Percentiles rank a stretch among this genome's conserved stretches.
Evolutionary conservation across 345 rosid species (phyloP).

Genomic region (Pelargonium nanum): DNA sequence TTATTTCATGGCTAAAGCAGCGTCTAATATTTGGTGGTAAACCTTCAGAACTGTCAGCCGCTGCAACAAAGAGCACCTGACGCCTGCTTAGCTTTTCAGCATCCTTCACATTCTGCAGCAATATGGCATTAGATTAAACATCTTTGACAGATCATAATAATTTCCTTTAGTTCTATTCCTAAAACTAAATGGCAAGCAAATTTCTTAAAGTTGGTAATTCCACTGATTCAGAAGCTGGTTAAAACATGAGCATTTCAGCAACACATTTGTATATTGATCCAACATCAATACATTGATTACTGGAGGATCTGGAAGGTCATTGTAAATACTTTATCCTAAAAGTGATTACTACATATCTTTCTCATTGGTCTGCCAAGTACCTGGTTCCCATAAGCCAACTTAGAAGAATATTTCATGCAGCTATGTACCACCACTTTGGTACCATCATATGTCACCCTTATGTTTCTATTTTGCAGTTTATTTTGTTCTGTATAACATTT

Average conservation of each 20-base stretch:
- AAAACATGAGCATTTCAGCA: too few species aligned
- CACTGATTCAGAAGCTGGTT: not conserved
- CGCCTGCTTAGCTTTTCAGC: slow-evolving; percentile 25
- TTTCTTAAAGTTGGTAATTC: not conserved
- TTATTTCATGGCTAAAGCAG: slow-evolving; percentile 93
- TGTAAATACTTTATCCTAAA: not conserved
- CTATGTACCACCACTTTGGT: too few species aligned
- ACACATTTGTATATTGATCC: too few species aligned
- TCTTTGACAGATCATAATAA: slow-evolving; percentile 4
- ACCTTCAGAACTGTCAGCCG: slow-evolving; percentile 82
- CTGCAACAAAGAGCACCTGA: slow-evolving; percentile 70
- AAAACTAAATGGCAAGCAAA: slow-evolving; percentile 1
- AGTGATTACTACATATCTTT: not conserved
- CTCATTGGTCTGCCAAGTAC: not conserved
- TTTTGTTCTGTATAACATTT: too few species aligned
- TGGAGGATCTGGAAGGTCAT: too few species aligned
- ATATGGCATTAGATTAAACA: slow-evolving; percentile 7
- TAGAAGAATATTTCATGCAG: too few species aligned
- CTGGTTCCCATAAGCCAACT: not conserved
- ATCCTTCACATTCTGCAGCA: slow-evolving; percentile 32
- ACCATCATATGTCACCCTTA: too few species aligned
- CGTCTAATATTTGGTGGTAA: slow-evolving; percentile 75
- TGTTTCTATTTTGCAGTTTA: too few species aligned
- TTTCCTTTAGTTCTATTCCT: not conserved
- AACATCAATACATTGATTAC: too few species aligned